A percentile compares a stretch with the other conserved stretches of the same genome.
Evolutionary conservation across 305 asterid species (phyloP).

Genomic region (Fraxinus greggii): DNA sequence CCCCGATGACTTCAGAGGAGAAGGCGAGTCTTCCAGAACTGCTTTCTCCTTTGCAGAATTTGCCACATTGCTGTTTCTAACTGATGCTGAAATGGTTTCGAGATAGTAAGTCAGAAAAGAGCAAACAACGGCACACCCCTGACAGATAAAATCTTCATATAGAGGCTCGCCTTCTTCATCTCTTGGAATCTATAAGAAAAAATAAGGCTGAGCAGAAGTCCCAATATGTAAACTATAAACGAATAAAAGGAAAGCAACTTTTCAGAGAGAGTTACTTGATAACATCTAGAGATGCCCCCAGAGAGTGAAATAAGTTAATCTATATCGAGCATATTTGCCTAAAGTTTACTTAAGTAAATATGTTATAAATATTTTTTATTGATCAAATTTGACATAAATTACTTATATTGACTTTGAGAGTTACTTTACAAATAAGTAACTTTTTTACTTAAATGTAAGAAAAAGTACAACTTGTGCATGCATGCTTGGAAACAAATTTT

Average conservation of each 20-base stretch:
- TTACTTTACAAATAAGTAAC: neutral
- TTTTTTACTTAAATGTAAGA: neutral
- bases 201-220: neutral
- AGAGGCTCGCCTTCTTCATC: constrained; percentile 84
- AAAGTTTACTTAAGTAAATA: neutral
- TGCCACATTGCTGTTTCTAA: constrained; percentile 26
- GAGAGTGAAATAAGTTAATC: neutral
- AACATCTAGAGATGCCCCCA: neutral
- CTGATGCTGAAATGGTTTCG: constrained; percentile 42
- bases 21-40: constrained; percentile 31
- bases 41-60: constrained; percentile 40
- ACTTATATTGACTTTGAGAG: neutral
- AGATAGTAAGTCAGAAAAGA: constrained; percentile 66
- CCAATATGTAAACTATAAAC: neutral
- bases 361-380: neutral
- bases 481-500: neutral
- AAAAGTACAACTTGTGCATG: neutral
- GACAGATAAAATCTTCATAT: constrained; percentile 83
- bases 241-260: neutral
- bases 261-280: neutral
- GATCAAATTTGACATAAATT: neutral
- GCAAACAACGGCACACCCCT: constrained; percentile 58
- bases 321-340: neutral
- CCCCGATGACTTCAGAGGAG: constrained; percentile 28
- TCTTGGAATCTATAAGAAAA: constrained; percentile 48